Conservation (phyloP, 768 basidiomycete species). For the Tylopilus intermedius region DNA sequence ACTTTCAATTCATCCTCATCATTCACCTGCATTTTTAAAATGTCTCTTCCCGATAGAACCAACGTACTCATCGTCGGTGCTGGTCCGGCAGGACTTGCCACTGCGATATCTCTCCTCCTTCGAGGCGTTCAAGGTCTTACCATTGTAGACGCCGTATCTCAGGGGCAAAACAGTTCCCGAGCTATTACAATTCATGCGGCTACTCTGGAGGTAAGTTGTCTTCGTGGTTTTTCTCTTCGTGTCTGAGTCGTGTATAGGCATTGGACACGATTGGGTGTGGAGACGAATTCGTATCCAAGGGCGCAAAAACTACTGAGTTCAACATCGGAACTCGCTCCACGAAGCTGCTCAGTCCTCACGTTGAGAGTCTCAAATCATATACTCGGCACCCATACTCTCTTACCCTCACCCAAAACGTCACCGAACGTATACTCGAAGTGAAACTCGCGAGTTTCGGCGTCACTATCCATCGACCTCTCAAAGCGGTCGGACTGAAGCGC, state of each 20-base stretch:
- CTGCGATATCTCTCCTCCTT: conserved; percentile 41
- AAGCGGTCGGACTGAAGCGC: background rate
- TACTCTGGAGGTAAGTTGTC: conserved; percentile 42
- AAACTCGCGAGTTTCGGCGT: conserved; percentile 23
- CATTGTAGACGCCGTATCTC: conserved; percentile 36
- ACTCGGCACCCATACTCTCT: conserved; percentile 41
- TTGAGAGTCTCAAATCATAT: conserved; percentile 14
- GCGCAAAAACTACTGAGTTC: conserved; percentile 24
- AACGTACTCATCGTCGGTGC: conserved; percentile 48
- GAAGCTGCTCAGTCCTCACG: background rate
- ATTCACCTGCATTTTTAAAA: background rate
- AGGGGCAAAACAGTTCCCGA: conserved; percentile 38
- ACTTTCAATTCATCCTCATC: background rate
- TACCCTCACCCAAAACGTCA: background rate
- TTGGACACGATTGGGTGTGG: conserved; percentile 43
- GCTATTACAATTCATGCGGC: conserved; percentile 44
- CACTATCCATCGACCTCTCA: background rate
- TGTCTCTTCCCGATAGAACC: conserved; percentile 32
- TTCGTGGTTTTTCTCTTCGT: conserved; percentile 11
- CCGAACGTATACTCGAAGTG: conserved; percentile 27
- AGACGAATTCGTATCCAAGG: conserved; percentile 33
- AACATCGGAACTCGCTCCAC: conserved; percentile 14
- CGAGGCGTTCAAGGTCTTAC: conserved; percentile 39
- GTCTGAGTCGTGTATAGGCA: conserved; percentile 37
- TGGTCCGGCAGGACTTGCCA: conserved; percentile 45